A percentile compares a stretch with the other conserved stretches of the same genome.
These are phyloP conservation scores for Penicillium canescens DNA, from an alignment of 495 filamentous ascomycete genomes.

Conservation along the genomic window DNA sequence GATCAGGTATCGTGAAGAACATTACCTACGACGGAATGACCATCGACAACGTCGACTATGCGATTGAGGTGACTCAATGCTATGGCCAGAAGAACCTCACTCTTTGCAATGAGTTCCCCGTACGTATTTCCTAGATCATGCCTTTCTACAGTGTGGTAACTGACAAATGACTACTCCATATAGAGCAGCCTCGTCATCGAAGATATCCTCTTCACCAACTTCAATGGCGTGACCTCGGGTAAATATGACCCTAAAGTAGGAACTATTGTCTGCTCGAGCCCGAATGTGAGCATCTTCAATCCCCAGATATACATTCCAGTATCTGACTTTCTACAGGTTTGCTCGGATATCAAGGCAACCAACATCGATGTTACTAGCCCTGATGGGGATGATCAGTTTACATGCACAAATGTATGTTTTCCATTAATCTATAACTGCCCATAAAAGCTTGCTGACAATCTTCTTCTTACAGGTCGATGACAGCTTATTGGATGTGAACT, in stretches of 20 bases:
- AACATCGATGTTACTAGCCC: constrained; percentile 55
- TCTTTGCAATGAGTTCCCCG: constrained; percentile 58
- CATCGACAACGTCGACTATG: constrained; percentile 62
- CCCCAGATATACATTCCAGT: not conserved
- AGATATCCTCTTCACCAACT: constrained; percentile 53
- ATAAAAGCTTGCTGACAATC: not conserved
- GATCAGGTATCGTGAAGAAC: constrained; percentile 53
- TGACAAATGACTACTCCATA: not conserved
- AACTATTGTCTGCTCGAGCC: constrained; percentile 58
- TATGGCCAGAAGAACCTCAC: constrained; percentile 65
- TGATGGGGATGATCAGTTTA: constrained; percentile 46
- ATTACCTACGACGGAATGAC: constrained; percentile 58
- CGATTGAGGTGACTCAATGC: constrained; percentile 66
- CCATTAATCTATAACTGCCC: not conserved
- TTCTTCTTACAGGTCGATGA: constrained; percentile 31
- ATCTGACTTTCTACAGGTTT: constrained; percentile 35
- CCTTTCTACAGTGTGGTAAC: not conserved
- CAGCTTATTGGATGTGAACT: constrained; percentile 44
- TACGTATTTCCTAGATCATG: constrained; percentile 12
- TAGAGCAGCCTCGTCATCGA: constrained; percentile 57
- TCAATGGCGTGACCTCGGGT: constrained; percentile 55
- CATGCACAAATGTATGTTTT: constrained; percentile 53
- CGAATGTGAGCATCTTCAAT: constrained; percentile 30
- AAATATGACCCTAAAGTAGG: constrained; percentile 52
- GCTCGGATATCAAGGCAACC: constrained; percentile 51